Evolutionary conservation across 2,329 filamentous ascomycete genomes (phyloP), one percentile per base, ranked within the genome.

Genomic region (Aspergillus tubingensis): DNA sequence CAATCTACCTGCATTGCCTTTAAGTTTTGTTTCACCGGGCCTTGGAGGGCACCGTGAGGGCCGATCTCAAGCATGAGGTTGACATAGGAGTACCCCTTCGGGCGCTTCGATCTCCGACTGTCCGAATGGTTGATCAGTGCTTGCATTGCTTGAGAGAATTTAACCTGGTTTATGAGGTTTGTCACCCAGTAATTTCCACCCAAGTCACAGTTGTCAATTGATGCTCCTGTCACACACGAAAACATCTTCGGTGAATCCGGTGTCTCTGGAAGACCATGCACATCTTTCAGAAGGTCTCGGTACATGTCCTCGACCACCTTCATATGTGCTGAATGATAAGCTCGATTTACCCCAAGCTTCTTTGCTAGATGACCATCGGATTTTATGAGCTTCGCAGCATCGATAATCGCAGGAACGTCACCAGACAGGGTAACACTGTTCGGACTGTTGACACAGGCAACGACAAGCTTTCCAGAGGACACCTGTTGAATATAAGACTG

Each of bases 391-490:
- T 38, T 44, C 2, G 21, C 19, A 36, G 17, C 8, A 8, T 41
- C 39, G n/a, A 17, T 17, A 41, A 41, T 41, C 7, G 39, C 39
- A 41, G 17, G 7, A 17, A 17, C 39, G 11, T 70, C 68, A 8
- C 63, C 65, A n/a, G 65, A 60, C 2, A 68, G 17, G 0, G 65
- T 67, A 2, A 62, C 38, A 49, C 60, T 67, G 7, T 43, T 48
- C 0, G 62, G 62, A 10, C 59, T 63, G 47, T 68, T 68, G 2
- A 65, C 53, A 17, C 67, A 67, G 21, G 64, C 67, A 36, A 68
- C 56, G 1, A 58, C 23, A 2, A 67, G 57, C 1, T 56, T 44
- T 74, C 63, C 59, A 27, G 25, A 27, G 7, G 25, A 27, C 25
- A 27, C 25, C 25, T 27, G 25, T 27, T 27, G 25, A 27, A 27